These are phyloP conservation scores for Picea mariana DNA, from an alignment of 83 land plant genomes.

Conservation along the genomic window DNA sequence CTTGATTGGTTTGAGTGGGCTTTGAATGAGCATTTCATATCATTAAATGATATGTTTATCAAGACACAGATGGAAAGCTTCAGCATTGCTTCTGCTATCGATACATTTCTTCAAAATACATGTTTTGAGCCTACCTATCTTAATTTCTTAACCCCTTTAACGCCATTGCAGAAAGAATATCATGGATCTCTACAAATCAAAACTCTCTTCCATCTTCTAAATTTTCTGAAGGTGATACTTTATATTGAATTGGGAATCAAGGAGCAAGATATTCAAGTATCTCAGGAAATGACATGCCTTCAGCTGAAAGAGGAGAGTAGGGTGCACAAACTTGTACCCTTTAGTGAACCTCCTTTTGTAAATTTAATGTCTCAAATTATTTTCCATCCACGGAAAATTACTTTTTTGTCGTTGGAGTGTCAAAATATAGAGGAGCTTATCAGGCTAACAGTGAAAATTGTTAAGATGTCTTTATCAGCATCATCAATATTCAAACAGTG, in stretches of 20 bases:
- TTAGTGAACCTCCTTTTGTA: conserved; percentile 20
- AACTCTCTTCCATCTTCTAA: conserved; percentile 29
- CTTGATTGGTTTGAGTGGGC: conserved; percentile 56
- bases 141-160: conserved; percentile 10
- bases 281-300: not conserved
- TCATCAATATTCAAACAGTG: conserved; percentile 20
- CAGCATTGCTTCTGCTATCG: conserved; percentile 17
- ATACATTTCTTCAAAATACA: conserved; percentile 15
- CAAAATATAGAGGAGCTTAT: conserved; percentile 29
- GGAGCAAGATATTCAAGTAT: conserved; percentile 15
- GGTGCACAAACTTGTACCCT: conserved; percentile 23
- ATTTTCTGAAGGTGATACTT: conserved; percentile 28
- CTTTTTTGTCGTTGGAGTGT: conserved; percentile 21
- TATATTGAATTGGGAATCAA: conserved; percentile 18
- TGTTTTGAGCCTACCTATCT: not conserved
- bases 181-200: conserved; percentile 20
- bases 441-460: conserved; percentile 27
- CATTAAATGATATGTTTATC: conserved; percentile 18
- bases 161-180: conserved; percentile 30
- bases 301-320: not conserved
- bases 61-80: not conserved
- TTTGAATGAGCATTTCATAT: conserved; percentile 22
- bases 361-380: conserved; percentile 26
- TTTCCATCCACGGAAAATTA: conserved; percentile 33
- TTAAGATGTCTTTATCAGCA: conserved; percentile 16